Conservation (phyloP, 768 basidiomycete genomes). For the Kwoniella pini region DNA sequence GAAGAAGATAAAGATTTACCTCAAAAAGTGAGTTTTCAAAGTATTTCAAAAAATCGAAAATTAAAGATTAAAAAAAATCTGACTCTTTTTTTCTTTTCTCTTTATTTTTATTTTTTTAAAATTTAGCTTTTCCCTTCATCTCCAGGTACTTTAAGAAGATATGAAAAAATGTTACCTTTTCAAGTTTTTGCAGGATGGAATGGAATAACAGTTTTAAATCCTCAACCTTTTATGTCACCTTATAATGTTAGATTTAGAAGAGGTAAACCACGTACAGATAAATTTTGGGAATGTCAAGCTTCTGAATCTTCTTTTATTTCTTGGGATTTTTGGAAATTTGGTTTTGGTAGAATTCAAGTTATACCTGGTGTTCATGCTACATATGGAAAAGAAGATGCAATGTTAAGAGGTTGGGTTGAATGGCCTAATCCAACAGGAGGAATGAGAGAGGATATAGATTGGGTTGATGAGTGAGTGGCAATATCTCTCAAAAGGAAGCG, state of each 20-base stretch:
- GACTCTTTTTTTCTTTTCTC: too few relatives aligned
- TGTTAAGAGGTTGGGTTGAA: constrained; percentile 45
- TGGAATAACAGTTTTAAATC: constrained; percentile 50
- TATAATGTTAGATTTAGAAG: constrained; percentile 53
- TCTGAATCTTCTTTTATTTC: constrained; percentile 44
- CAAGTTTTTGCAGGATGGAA: constrained; percentile 55
- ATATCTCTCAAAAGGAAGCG: too few relatives aligned
- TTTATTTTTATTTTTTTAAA: too few relatives aligned
- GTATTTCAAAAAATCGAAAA: too few relatives aligned
- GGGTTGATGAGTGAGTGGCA: constrained; percentile 49
- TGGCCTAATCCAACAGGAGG: constrained; percentile 24
- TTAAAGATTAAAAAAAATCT: too few relatives aligned
- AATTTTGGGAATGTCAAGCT: constrained; percentile 43
- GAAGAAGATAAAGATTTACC: constrained; percentile 43
- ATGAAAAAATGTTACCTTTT: constrained; percentile 45
- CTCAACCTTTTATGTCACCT: constrained; percentile 49
- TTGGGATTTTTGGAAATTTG: constrained; percentile 52
- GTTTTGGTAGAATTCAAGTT: constrained; percentile 40
- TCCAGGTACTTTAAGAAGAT: constrained; percentile 36
- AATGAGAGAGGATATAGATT: constrained; percentile 27
- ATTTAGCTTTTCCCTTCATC: constrained; percentile 49
- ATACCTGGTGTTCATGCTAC: constrained; percentile 46
- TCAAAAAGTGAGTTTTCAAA: constrained; percentile 33
- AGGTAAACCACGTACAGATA: constrained; percentile 23
- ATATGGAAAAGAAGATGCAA: constrained; percentile 49